These are phyloP conservation scores for Cinchona pubescens DNA, from an alignment of 257 asterid species.

Conservation along the genomic window DNA sequence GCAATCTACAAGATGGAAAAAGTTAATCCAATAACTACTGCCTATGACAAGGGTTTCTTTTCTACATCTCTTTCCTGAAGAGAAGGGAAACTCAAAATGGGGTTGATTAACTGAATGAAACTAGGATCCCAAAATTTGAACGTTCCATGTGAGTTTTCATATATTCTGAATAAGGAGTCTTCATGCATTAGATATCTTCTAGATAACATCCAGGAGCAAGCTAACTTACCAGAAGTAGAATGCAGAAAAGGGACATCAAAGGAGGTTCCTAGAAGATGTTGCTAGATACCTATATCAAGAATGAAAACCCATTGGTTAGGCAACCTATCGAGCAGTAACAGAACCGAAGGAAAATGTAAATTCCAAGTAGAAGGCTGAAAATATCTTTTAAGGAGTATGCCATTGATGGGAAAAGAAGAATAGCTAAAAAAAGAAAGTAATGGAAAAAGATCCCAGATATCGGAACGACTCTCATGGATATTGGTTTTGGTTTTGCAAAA, in stretches of 20 bases:
- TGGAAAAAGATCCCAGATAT: background rate
- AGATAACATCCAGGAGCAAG: slow-evolving; percentile 19
- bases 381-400: background rate
- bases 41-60: background rate
- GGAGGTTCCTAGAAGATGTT: slow-evolving; percentile 55
- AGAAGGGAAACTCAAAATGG: background rate
- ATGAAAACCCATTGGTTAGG: slow-evolving; percentile 63
- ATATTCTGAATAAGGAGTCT: background rate
- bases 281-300: slow-evolving; percentile 94
- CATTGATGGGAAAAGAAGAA: slow-evolving; percentile 4
- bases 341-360: slow-evolving; percentile 7
- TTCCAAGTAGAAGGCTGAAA: slow-evolving; percentile 6
- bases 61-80: no score
- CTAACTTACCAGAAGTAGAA: slow-evolving; percentile 68
- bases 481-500: background rate
- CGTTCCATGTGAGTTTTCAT: background rate
- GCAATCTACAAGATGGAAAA: background rate
- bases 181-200: slow-evolving; percentile 11
- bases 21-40: background rate
- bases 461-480: no score
- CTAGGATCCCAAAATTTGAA: background rate
- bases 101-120: background rate
- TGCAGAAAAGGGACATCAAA: slow-evolving; percentile 58
- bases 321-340: slow-evolving; percentile 11
- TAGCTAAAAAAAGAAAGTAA: background rate